These are phyloP conservation scores for Cladophialophora carrionii DNA, from an alignment of 2,329 filamentous ascomycete species.

Conservation along the genomic window DNA sequence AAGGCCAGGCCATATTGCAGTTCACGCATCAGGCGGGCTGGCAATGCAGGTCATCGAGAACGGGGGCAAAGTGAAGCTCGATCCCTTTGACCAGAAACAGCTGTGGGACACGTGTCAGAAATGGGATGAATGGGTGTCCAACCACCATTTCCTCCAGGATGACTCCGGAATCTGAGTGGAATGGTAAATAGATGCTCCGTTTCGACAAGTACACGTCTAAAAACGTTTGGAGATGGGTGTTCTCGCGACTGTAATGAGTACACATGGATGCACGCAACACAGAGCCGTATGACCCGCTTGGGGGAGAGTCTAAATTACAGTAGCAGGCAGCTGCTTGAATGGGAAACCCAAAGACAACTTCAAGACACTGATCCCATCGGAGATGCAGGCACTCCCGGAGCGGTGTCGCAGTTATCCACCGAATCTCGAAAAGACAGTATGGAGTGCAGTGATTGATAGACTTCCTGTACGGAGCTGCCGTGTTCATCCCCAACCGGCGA, in stretches of 20 bases:
- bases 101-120: conserved; percentile 6
- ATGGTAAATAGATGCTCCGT: neutral
- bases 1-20: conserved; percentile 65
- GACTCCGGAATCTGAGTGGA: neutral
- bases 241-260: neutral
- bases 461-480: neutral
- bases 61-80: neutral
- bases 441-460: neutral
- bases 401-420: neutral
- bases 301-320: neutral
- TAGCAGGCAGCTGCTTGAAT: neutral
- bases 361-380: neutral
- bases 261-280: neutral
- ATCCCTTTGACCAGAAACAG: neutral
- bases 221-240: neutral
- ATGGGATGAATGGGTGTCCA: conserved; percentile 11
- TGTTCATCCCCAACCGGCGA: too few species aligned
- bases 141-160: neutral
- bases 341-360: neutral
- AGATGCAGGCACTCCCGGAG: neutral
- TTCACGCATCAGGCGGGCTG: conserved; percentile 69
- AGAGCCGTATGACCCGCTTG: neutral
- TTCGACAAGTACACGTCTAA: neutral
- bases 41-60: conserved; percentile 57
- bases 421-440: neutral